Evolutionary conservation across 331 rosid genomes (phyloP).

Genomic region (Acacia concinna): DNA sequence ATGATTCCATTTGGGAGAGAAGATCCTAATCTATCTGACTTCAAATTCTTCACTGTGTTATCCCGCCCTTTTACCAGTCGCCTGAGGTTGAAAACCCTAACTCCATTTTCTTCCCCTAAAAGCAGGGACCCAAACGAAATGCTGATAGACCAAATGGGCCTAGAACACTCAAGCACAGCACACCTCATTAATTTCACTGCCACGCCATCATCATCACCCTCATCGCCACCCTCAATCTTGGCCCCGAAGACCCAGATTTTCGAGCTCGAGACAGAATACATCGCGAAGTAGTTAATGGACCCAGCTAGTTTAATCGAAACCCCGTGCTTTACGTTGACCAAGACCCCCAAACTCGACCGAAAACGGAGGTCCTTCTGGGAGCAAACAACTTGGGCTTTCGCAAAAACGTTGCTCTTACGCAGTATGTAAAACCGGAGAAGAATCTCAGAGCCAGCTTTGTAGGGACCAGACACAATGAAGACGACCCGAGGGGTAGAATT

Average conservation of each 20-base stretch:
- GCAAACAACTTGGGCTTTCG: slow-evolving; percentile 8
- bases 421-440: slow-evolving; percentile 5
- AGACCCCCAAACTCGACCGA: slow-evolving; percentile 28
- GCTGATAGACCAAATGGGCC: slow-evolving; percentile 64
- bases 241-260: slow-evolving; percentile 67
- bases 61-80: slow-evolving; percentile 45
- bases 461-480: neutral
- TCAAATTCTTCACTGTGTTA: slow-evolving; percentile 35
- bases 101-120: slow-evolving; percentile 64
- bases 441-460: neutral
- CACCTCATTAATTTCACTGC: slow-evolving; percentile 75
- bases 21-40: slow-evolving; percentile 28
- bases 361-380: slow-evolving; percentile 7
- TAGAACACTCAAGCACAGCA: slow-evolving; percentile 68
- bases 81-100: slow-evolving; percentile 59
- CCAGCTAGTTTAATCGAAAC: slow-evolving; percentile 63
- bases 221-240: slow-evolving; percentile 39
- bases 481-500: neutral
- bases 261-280: slow-evolving; percentile 55
- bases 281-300: slow-evolving; percentile 74
- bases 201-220: slow-evolving; percentile 34
- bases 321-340: slow-evolving; percentile 65
- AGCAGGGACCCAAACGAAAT: slow-evolving; percentile 63
- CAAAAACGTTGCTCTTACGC: slow-evolving; percentile 1
- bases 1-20: slow-evolving; percentile 47